phyloP scores from a whole-genome alignment of 148 eudicot genomes.

The Dianthus caryophyllus region DNA sequence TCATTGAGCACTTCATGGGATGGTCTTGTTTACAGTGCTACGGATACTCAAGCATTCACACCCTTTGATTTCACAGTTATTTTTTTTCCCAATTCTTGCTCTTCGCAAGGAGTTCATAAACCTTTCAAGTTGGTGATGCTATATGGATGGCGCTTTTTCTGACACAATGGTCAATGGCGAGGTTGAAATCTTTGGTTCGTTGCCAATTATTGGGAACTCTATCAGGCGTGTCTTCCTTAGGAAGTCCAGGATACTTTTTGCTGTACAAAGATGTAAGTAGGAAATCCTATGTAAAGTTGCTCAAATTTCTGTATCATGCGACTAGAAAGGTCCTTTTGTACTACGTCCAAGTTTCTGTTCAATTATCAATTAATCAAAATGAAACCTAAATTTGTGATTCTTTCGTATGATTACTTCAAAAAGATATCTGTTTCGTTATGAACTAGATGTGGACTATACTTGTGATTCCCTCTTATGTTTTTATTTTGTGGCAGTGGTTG shows the following conservation, averaged over 20 bases:
- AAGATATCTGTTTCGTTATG: background rate
- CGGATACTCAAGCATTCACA: background rate
- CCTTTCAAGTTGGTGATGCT: background rate
- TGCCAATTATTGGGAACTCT: background rate
- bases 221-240: slow-evolving; percentile 93
- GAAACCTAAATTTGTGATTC: background rate
- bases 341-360: slow-evolving; percentile 14
- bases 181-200: background rate
- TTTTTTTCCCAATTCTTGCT: background rate
- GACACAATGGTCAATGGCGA: background rate
- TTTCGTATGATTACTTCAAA: background rate
- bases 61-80: background rate
- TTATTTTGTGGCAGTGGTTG: background rate
- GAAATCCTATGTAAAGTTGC: slow-evolving; percentile 48
- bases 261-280: slow-evolving; percentile 87
- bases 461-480: background rate
- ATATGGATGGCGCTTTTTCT: background rate
- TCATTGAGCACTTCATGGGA: background rate
- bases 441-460: background rate
- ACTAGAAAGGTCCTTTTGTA: slow-evolving; percentile 1
- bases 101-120: background rate
- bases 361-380: slow-evolving; percentile 5
- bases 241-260: slow-evolving; percentile 62
- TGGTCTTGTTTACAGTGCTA: background rate
- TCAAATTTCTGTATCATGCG: background rate